phyloP scores from a whole-genome alignment of 148 eudicot genomes.

The Fagopyrum esculentum region DNA sequence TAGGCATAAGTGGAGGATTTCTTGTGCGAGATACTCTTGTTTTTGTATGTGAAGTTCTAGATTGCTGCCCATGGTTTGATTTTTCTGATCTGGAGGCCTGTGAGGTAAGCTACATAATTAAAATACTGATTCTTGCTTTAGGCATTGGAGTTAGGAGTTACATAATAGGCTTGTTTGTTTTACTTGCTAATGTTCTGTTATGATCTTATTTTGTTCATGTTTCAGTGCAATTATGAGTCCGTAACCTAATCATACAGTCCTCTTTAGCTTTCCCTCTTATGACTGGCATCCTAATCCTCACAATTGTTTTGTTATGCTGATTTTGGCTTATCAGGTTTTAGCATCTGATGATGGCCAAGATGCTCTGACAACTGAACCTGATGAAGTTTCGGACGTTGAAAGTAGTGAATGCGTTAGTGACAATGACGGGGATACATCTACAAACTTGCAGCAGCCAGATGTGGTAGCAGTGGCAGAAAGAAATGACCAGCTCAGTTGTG shows the following conservation, averaged over 20 bases:
- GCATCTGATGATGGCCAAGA: slow-evolving; percentile 99
- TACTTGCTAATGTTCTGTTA: not conserved
- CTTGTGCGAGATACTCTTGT: slow-evolving; percentile 81
- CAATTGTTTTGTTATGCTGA: too few relatives aligned
- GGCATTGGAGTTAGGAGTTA: not conserved
- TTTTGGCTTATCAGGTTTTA: slow-evolving; percentile 42
- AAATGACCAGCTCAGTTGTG: slow-evolving; percentile 47
- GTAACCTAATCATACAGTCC: not conserved
- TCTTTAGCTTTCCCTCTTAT: not conserved
- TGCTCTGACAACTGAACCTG: slow-evolving; percentile 93
- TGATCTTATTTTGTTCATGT: not conserved
- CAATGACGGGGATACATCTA: slow-evolving; percentile 91
- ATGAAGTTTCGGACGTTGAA: slow-evolving; percentile 91
- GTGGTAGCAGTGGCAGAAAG: slow-evolving; percentile 52
- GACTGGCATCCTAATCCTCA: too few relatives aligned
- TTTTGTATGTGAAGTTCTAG: slow-evolving; percentile 97
- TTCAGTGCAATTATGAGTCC: not conserved
- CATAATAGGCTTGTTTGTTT: too few relatives aligned
- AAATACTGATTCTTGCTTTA: not conserved
- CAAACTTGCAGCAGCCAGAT: slow-evolving; percentile 77
- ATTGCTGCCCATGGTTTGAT: slow-evolving; percentile 99
- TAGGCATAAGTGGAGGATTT: slow-evolving; percentile 90
- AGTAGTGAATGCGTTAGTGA: slow-evolving; percentile 91
- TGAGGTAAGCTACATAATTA: not conserved
- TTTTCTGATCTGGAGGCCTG: slow-evolving; percentile 95